phyloP scores from a whole-genome alignment of 2,329 filamentous ascomycete species.

The Penicillium sp. region DNA sequence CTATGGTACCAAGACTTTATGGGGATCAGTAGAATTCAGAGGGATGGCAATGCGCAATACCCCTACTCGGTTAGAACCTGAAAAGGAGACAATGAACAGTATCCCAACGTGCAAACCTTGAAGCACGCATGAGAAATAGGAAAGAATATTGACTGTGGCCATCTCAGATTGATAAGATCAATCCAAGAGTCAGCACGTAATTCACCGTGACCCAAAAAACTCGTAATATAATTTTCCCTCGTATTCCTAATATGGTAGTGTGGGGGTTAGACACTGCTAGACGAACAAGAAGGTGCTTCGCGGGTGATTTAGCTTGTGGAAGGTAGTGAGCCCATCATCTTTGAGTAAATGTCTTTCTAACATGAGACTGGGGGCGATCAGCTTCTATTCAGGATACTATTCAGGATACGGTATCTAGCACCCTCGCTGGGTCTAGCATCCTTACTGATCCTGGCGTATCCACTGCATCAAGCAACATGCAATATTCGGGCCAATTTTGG shows the following conservation, averaged over 20 bases:
- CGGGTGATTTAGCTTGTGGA: constrained; percentile 5
- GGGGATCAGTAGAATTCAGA: background rate
- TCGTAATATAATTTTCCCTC: too few species aligned
- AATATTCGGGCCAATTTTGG: too few species aligned
- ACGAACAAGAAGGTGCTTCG: constrained; percentile 17
- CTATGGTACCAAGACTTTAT: background rate
- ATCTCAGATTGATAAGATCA: background rate
- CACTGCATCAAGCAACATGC: background rate
- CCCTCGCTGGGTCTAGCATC: too few species aligned
- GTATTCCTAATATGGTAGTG: too few species aligned
- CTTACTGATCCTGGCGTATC: background rate
- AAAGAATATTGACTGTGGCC: too few species aligned
- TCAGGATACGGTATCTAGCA: background rate
- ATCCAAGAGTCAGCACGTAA: too few species aligned
- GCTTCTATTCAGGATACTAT: background rate
- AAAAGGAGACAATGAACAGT: background rate
- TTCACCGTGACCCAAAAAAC: too few species aligned
- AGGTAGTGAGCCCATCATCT: constrained; percentile 11
- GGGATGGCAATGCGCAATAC: background rate
- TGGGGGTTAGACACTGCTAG: too few species aligned
- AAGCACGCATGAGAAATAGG: background rate
- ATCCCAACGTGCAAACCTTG: too few species aligned
- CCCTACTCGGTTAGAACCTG: background rate
- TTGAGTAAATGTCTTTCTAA: background rate
- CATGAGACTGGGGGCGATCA: background rate